Evolutionary conservation across 352 stramenopile species (phyloP), one percentile per base, ranked within the genome.

Genomic region (Phytophthora pinifolia): DNA sequence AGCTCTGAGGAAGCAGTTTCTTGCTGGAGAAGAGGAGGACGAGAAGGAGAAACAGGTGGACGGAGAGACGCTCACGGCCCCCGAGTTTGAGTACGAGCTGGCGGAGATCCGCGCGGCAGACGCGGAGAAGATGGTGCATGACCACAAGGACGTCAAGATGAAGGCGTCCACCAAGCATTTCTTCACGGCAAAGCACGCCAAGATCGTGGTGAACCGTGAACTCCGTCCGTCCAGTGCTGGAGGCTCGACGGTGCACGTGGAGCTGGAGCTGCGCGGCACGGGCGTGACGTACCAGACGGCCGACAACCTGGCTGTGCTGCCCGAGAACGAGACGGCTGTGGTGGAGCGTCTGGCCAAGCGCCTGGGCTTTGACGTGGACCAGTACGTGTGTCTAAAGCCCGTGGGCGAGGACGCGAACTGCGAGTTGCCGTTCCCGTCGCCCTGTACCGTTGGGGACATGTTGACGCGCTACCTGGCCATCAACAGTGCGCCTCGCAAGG

Each of bases 391-490:
- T 31, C 65, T 97, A 7, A 65, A 89, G 56, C 71, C 86, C 20
- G 55, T 79, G 15, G 65, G 61, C 12, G 63, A 72, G 5, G 74
- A 85, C 46, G 54, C 71, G 25, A 49, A 74, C 15, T 83, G 74
- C 48, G 85, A 88, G 27, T 66, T 89, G 25, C 84, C 88, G 6
- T 99, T 99, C 76, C 97, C 96, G 14, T 98, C 93, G 33, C 97
- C 97, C 2, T 97, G 95, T 49, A 97, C 91, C 13, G 70, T 99
- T 14, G 73, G 84, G 4, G 85, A 95, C 41, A 96, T 97, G 45
- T 78, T 99, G 6, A 86, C 79, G 14, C 70, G 79, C 12, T 99
- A 98, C 70, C 73, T 97, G 48, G 94, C 98, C 59, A 84, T 99
- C 48, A 97, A 97, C 61, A 89, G 83, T 20, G 74, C 89, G 18